Evolutionary conservation across 106 monocot genomes (phyloP), one percentile per base, ranked within the genome.

Genomic region (Apostasia shenzhenica): DNA sequence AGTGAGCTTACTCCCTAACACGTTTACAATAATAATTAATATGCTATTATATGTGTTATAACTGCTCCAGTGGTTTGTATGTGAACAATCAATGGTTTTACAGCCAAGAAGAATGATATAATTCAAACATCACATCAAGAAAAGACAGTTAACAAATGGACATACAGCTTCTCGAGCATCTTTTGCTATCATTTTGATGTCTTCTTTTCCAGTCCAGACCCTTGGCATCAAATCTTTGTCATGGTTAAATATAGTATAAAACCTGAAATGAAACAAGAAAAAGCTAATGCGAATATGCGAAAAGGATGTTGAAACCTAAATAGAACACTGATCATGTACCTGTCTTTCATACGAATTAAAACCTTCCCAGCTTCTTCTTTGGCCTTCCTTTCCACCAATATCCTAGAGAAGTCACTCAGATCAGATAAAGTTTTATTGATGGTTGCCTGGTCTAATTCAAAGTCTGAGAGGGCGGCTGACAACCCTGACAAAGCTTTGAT

Each of bases 191-290:
- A 64, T 68, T 14, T 73, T 70, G 51, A 94, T 82, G 57, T 94
- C 81, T 79, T 94, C 84, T 60, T 82, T 87, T 8, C 86, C 89
- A 26, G 89, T 94, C 89, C 89, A 94, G 38, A 84, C 76, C 74
- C 93, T 84, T n/a, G 93, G 93, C 84, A 93, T 86, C 8, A 73
- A 89, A 70, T 93, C 82, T 75, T 69, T 80, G 61, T 89, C 93
- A 80, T 80, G 82, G 43, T 81, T 89, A 57, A 93, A 93, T 7
- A 86, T 76, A 45, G 75, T 69, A 56, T 80, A 71, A 70, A 93
- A 93, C 79, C 93, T 93, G 72, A 44, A 79, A 84, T 67, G 3
- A 64, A 40, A 0, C 53, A 8, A 38, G 55, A 14, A 14, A 72
- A 10, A 9, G 45, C 39, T 26, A 26, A 26, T 26, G 26, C 11